These are phyloP conservation scores for Neocatenulostroma microsporum DNA, from an alignment of 2,329 filamentous ascomycete species.

Conservation along the genomic window DNA sequence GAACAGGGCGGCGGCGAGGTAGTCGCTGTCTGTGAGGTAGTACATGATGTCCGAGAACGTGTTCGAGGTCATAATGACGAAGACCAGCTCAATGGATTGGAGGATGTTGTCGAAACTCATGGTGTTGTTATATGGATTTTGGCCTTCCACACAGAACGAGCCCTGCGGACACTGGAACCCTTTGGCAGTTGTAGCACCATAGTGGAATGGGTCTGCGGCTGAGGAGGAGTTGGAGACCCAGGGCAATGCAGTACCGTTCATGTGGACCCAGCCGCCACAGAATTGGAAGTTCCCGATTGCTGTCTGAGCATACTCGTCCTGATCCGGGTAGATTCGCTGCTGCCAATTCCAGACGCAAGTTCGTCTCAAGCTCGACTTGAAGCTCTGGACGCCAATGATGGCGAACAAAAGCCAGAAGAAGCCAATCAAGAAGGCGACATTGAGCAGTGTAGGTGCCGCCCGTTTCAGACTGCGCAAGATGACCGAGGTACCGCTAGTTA, in stretches of 20 bases:
- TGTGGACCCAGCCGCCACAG: conserved; percentile 74
- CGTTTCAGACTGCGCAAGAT: conserved; percentile 94
- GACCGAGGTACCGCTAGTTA: conserved; percentile 90
- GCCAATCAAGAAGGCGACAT: conserved; percentile 86
- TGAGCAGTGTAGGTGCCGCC: conserved; percentile 80
- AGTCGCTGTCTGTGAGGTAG: conserved; percentile 84
- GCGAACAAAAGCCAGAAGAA: conserved; percentile 99
- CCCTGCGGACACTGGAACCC: conserved; percentile 81
- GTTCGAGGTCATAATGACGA: conserved; percentile 97
- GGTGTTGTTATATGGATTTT: conserved; percentile 74
- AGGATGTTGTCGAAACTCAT: conserved; percentile 93
- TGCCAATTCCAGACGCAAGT: conserved; percentile 48
- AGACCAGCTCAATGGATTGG: conserved; percentile 86
- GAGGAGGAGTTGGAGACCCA: too few species aligned
- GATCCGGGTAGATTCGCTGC: conserved; percentile 31
- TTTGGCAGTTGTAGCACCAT: conserved; percentile 54
- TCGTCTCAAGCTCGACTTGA: conserved; percentile 50
- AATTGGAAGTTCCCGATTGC: conserved; percentile 57
- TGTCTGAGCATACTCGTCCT: conserved; percentile 47
- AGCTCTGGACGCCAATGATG: conserved; percentile 93
- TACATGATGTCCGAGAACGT: conserved; percentile 96
- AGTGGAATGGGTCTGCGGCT: conserved; percentile 3
- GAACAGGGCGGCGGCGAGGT: conserved; percentile 74
- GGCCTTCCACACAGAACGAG: conserved; percentile 72
- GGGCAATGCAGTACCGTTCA: conserved; percentile 48